Base-by-base conservation (phyloP, 306 rosid genomes). In the Begonia masoniana region DNA sequence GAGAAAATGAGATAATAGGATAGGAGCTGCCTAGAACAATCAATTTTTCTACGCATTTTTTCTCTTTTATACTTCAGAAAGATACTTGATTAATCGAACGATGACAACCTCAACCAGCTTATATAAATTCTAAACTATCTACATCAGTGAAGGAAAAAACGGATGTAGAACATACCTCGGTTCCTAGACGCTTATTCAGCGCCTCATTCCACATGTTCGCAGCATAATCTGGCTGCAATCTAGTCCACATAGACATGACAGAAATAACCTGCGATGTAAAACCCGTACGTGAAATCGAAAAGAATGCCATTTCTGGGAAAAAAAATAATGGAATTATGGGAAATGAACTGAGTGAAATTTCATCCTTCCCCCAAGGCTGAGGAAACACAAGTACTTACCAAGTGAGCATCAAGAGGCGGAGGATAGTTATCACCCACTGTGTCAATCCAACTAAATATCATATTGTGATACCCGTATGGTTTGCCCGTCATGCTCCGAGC, bases 151-250 rank as follows among this genome's bases (percentile, higher is more conserved):
- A 1, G 0, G 13, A 45, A 45, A 45, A 45, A n/a, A 51, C 7
- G 50, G 39, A 31, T 31, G 24, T 21, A 21, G 24, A 15, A 55
- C 48, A 67, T 72, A 91, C 96, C 94, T 85, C 94, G 15, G 97
- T 85, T 64, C 85, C 92, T 21, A 85, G 75, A 31, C 97, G 85
- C 85, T 82, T 91, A 73, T 91, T 91, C 63, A 91, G 77, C 41
- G 97, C 97, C 73, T 91, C 97, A 73, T 91, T 91, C 96, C 91
- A 91, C 97, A 91, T 91, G 67, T 85, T 91, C 59, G 95, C 96
- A 78, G 97, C 97, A 78, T 85, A 91, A 12, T 80, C 70, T 16
- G 97, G 97, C 85, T 91, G 97, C 94, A 91, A 21, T 61, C 94
- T 78, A 16, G 91, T 80, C 97, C 96, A 91, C 94, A 91, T 83